Percentiles rank a stretch among this genome's conserved stretches.
Evolutionary conservation across 169 alveolate genomes (phyloP).

Genomic region (Eimeria praecox): DNA sequence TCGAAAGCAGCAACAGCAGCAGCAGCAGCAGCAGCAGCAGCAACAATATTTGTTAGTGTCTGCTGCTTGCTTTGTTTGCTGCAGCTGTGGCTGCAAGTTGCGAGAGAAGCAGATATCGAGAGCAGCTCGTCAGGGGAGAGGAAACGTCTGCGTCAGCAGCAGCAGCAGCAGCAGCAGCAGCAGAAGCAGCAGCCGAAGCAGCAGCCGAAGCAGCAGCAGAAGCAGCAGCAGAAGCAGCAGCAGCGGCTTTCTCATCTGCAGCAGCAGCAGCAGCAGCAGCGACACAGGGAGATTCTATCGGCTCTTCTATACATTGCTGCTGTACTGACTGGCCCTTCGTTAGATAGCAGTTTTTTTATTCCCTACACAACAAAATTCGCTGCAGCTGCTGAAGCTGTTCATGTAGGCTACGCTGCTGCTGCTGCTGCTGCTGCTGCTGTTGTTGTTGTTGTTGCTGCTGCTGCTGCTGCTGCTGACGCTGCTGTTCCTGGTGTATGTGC

Average conservation of each 20-base stretch:
- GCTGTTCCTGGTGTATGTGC: neutral
- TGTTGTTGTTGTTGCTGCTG: neutral
- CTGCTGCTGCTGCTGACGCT: neutral
- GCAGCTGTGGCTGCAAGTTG: constrained; percentile 57
- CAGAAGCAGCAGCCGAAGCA: neutral
- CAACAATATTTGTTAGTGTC: neutral
- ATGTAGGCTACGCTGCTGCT: neutral
- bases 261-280: constrained; percentile 63
- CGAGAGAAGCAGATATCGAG: neutral
- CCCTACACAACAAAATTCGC: neutral
- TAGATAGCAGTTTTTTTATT: neutral
- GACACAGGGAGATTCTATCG: constrained; percentile 5
- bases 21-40: constrained; percentile 10
- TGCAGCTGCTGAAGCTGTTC: neutral
- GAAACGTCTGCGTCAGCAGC: neutral
- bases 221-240: constrained; percentile 45
- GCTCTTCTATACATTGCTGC: constrained; percentile 42
- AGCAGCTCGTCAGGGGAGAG: neutral
- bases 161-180: neutral
- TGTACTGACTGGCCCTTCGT: neutral
- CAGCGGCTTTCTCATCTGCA: constrained; percentile 45
- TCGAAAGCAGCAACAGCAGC: neutral
- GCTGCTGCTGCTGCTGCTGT: neutral
- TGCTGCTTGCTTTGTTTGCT: neutral
- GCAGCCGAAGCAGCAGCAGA: constrained; percentile 1